Conservation (phyloP, 495 filamentous ascomycete genomes). For the Acidomyces sp. region DNA sequence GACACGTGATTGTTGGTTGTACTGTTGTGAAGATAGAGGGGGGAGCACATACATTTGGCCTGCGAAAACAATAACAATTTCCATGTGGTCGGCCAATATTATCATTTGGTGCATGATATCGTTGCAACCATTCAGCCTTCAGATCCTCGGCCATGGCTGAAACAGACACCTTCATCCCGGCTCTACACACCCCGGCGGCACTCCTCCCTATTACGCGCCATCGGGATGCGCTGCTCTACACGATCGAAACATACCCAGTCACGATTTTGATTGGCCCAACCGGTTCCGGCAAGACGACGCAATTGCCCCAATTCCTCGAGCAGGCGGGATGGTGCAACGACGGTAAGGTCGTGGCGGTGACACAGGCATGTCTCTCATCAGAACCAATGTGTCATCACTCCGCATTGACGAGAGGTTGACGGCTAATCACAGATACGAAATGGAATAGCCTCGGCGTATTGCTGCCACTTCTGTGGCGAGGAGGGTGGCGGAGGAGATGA, state of each 20-base stretch:
- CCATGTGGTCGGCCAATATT: too few species aligned
- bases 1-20: too few species aligned
- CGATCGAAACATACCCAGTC: slow-evolving; percentile 32
- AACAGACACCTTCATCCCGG: slow-evolving; percentile 15
- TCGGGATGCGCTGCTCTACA: slow-evolving; percentile 29
- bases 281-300: slow-evolving; percentile 37
- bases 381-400: not conserved
- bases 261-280: slow-evolving; percentile 33
- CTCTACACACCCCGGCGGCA: slow-evolving; percentile 30
- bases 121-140: too few species aligned
- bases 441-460: slow-evolving; percentile 80
- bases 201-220: slow-evolving; percentile 34
- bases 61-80: too few species aligned
- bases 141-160: too few species aligned
- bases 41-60: too few species aligned
- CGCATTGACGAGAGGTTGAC: slow-evolving; percentile 3
- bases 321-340: slow-evolving; percentile 72
- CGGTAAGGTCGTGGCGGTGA: slow-evolving; percentile 73
- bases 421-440: slow-evolving; percentile 9
- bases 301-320: slow-evolving; percentile 34
- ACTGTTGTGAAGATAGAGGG: too few species aligned
- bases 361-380: slow-evolving; percentile 50
- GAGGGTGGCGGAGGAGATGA: slow-evolving; percentile 85
- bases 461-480: slow-evolving; percentile 86
- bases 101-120: too few species aligned